Evolutionary conservation across 2,329 filamentous ascomycete genomes (phyloP), one percentile per base, ranked within the genome.

Genomic region (Cladophialophora exuberans): DNA sequence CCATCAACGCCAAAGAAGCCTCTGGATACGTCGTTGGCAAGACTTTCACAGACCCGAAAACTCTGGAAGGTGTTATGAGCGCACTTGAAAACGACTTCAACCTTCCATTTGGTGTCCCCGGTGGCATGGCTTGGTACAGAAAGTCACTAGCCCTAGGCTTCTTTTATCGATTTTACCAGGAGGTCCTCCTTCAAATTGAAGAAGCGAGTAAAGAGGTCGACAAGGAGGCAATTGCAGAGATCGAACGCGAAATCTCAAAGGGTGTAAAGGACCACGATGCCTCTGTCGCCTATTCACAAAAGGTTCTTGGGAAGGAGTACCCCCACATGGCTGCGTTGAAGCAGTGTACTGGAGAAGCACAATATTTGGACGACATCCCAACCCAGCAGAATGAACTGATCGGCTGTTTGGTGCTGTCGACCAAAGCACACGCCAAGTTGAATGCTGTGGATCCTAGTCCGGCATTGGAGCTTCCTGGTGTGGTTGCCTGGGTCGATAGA

Each of bases 141-240:
- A 96, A 94, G 69, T 89, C 91, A 1, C 76, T 99, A 6, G 93
- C 94, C 0, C 77, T 97, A 48, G 87, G 92, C 2, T 96, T 99
- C 79, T 97, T 97, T 74, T 97, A 97, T 73, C 86, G 91, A 33
- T 99, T 97, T 72, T 97, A 96, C 68, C 89, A 97, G 66, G 93
- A 97, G 59, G 82, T 93, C 0, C 78, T 97, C 36, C 69, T 2
- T 15, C 73, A 77, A 23, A 72, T 81, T 10, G 67, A 75, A 22
- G 69, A 77, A 28, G 75, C 77, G 33, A 71, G 76, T 30, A 67
- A 74, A 1, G 77, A 82, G 20, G 65, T 85, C 41, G 92, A 97
- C 66, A 77, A 79, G 38, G 86, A 96, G 62, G 90, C 86, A 1
- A 81, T 95, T 33, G 82, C 83, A 1, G 94, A 97, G 67, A 88